phyloP scores from a whole-genome alignment of 495 filamentous ascomycete genomes.

The Neurospora pannonica region DNA sequence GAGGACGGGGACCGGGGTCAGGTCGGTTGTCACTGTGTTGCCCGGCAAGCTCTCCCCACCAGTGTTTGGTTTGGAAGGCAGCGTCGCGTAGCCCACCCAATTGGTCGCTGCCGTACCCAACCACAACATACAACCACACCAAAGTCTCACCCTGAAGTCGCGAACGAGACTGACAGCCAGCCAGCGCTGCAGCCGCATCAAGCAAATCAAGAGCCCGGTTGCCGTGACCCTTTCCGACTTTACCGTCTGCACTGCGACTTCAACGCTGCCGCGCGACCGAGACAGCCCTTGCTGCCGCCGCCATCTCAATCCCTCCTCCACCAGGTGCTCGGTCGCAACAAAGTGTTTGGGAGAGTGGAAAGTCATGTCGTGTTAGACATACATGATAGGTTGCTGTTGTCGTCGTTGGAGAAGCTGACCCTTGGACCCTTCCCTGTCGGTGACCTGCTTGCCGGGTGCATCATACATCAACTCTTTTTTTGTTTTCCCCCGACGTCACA shows the following conservation, averaged over 20 bases:
- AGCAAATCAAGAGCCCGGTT: neutral
- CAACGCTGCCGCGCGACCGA: neutral
- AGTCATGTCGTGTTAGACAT: neutral
- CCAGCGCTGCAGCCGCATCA: neutral
- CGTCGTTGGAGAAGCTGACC: neutral
- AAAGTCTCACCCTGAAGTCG: neutral
- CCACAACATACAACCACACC: conserved; percentile 20
- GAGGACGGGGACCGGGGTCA: neutral
- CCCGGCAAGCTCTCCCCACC: conserved; percentile 17
- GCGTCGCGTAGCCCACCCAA: conserved; percentile 20
- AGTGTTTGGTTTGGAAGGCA: neutral
- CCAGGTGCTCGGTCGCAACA: neutral
- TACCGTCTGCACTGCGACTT: neutral
- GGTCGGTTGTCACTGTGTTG: conserved; percentile 11
- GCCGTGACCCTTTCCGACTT: neutral
- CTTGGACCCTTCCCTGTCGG: neutral
- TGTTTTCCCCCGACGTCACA: conserved; percentile 4
- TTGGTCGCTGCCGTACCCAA: conserved; percentile 9
- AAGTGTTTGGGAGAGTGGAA: neutral
- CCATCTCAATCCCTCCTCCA: neutral
- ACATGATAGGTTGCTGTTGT: neutral
- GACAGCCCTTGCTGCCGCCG: neutral
- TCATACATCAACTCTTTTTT: neutral
- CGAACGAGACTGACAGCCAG: neutral
- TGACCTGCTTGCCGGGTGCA: neutral